Conservation (phyloP, 2,329 filamentous ascomycete species). For the Trichoderma sp. region DNA sequence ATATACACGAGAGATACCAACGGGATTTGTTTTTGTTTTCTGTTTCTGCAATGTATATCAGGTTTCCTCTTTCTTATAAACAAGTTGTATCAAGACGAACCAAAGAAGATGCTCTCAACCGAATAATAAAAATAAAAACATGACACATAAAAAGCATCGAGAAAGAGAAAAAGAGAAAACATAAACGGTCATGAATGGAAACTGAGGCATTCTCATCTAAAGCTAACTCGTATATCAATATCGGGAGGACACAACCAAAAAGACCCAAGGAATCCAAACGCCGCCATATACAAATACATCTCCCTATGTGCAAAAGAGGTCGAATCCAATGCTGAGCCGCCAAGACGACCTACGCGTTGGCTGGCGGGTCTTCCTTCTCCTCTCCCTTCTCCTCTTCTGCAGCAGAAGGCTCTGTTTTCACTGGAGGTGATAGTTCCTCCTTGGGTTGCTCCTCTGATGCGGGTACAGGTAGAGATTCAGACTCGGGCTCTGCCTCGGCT, state of each 20-base stretch:
- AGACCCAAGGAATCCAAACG: not conserved
- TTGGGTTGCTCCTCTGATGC: not conserved
- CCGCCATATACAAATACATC: not conserved
- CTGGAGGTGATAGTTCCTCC: not conserved
- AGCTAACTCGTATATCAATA: not conserved
- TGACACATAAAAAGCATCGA: not conserved
- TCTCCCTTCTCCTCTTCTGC: slow-evolving; percentile 18
- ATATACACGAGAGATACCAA: not conserved
- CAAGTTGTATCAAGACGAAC: not conserved
- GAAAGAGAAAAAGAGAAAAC: no score
- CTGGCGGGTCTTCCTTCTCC: slow-evolving; percentile 17
- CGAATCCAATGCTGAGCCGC: slow-evolving; percentile 7
- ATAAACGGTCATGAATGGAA: not conserved
- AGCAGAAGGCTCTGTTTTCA: not conserved
- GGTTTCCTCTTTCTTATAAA: not conserved
- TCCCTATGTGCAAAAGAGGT: not conserved
- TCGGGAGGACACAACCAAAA: not conserved
- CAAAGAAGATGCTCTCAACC: not conserved
- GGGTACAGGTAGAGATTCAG: not conserved
- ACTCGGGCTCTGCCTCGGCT: not conserved
- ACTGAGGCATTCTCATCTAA: not conserved
- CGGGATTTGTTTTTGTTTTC: not conserved
- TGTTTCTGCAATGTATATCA: not conserved
- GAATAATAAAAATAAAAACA: not conserved
- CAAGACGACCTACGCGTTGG: slow-evolving; percentile 25